Evolutionary conservation across 2,329 filamentous ascomycete species (phyloP), one percentile per base, ranked within the genome.

Genomic region (Trichophyton rubrum): DNA sequence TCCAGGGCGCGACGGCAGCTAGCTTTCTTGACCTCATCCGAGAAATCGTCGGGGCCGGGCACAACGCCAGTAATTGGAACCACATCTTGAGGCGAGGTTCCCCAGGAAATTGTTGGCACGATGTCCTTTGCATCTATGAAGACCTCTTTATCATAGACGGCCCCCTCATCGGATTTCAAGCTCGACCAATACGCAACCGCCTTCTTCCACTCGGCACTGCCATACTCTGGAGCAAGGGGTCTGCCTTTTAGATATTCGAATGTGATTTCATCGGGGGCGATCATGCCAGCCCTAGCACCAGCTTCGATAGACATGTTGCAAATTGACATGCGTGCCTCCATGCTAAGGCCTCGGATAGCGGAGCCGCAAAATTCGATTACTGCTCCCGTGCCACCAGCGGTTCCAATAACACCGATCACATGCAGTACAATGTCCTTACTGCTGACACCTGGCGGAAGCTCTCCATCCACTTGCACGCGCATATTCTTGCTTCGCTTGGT

Each of bases 251-350:
- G 87, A 72, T 97, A 99, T 66, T 95, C 89, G 68, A 96, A 96
- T 30, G 93, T 97, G 62, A 80, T 88, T 71, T 96, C 87, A 70
- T 99, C 93, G 3, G 93, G 93, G 8, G 93, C 93, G 62, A 99
- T 86, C 90, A 99, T 95, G 66, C 93, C 93, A 63, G 92, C 92
- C 77, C 93, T 84, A 56, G 93, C 93, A 75, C 93, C 93, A 67
- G 82, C 93, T 79, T 99, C 93, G 67, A 97, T 96, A 13, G 91
- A 90, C 93, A 97, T 97, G 79, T 99, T 99, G 80, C 93, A 97
- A 73, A 99, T 95, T 64, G 91, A 96, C 93, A 99, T 97, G 67
- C 93, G 85, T 49, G 92, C 93, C 76, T 97, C 93, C 84, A 99
- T 96, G 75, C 89, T 95, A 68, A 97, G 80, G 63, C 77, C 78